Conservation (phyloP, 352 stramenopile species). For the Phytophthora syringae region DNA sequence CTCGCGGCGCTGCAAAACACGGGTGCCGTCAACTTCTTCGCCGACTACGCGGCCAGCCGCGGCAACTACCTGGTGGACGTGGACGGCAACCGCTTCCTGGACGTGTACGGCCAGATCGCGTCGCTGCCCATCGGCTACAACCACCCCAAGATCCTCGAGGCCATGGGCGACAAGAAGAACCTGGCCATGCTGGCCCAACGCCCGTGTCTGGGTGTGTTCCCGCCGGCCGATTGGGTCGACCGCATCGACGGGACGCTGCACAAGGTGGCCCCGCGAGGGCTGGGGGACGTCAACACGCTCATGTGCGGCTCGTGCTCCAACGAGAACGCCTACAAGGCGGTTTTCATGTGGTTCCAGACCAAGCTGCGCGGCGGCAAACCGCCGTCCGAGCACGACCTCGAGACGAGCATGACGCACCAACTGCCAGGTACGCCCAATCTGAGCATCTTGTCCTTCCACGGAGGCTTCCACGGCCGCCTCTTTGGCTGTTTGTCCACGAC, state of each 20-base stretch:
- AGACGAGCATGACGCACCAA: slow-evolving; percentile 76
- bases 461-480: slow-evolving; percentile 81
- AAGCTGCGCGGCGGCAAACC: slow-evolving; percentile 64
- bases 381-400: slow-evolving; percentile 66
- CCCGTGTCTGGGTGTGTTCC: slow-evolving; percentile 79
- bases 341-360: slow-evolving; percentile 90
- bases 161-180: slow-evolving; percentile 69
- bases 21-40: slow-evolving; percentile 77
- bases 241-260: slow-evolving; percentile 67
- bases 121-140: slow-evolving; percentile 89
- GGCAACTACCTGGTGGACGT: slow-evolving; percentile 90
- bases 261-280: slow-evolving; percentile 58
- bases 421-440: slow-evolving; percentile 73
- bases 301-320: slow-evolving; percentile 91
- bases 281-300: slow-evolving; percentile 82
- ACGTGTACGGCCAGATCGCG: slow-evolving; percentile 87
- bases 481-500: slow-evolving; percentile 84
- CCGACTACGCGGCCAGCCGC: slow-evolving; percentile 71
- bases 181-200: slow-evolving; percentile 75
- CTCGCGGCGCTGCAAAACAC: slow-evolving; percentile 75
- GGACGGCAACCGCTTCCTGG: slow-evolving; percentile 84
- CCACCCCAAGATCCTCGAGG: slow-evolving; percentile 72
- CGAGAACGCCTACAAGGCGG: slow-evolving; percentile 87
- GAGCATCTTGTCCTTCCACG: slow-evolving; percentile 85
- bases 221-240: slow-evolving; percentile 77